Evolutionary conservation across 225 moss, liverwort and hornwort species (phyloP), one percentile per base, ranked within the genome.

Genomic region (Pseudoscleropodium purum): DNA sequence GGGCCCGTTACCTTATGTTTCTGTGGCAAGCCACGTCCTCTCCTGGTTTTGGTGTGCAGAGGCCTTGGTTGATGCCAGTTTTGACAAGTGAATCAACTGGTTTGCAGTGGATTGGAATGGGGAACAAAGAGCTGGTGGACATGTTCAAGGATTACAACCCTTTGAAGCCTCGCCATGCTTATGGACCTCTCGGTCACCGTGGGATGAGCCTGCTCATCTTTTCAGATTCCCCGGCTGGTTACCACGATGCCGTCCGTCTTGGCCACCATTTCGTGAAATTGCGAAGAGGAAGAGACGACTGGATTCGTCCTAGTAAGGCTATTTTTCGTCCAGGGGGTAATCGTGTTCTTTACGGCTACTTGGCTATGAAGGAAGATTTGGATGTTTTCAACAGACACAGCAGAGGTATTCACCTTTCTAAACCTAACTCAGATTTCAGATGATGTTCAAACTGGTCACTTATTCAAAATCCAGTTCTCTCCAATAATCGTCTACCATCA

Each of bases 91-190:
- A 81, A 60, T 37, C 37, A 60, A 72, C 27, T 66, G 59, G 59
- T 61, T 67, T 85, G 88, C 96, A 96, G 97, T 99, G 98, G 98
- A 93, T 92, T 89, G 98, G 98, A 83, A 99, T 99, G 99, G 99
- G 99, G 45, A 99, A 99, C 93, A 97, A 96, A 90, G 99, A 99
- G 94, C 92, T 99, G 54, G 84, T 97, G 86, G 99, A 99, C 83
- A 86, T 96, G 89, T 99, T 99, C 85, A 94, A 95, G 91, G 96
- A 95, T 27, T 95, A 99, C 91, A 95, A 99, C 62, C 96, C 99
- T 21, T 65, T 97, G 92, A 99, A 97, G 94, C 97, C 99, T 52
- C 95, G 99, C 86, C 99, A 99, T 87, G 97, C 99, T 43, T 99
- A 99, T 89, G 99, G 99, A 66, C 99, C 99, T 25, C 94, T 93